Conservation (phyloP, 441 rosid genomes). For the Pelargonium australe region DNA sequence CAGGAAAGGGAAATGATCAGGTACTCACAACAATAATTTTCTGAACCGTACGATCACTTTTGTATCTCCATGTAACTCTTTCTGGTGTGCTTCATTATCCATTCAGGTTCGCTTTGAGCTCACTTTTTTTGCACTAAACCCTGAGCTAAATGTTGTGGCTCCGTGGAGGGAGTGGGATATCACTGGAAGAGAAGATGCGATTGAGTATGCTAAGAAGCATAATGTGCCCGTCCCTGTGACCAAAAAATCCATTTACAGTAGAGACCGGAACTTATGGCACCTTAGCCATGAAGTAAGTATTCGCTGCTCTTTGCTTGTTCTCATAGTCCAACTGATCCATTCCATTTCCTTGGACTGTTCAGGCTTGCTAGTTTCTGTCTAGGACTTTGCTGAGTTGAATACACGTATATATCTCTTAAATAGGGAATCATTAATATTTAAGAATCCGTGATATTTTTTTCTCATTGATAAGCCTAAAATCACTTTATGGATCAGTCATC, state of each 20-base stretch:
- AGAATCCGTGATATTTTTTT: background rate
- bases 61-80: slow-evolving; percentile 10
- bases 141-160: slow-evolving; percentile 83
- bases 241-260: slow-evolving; percentile 88
- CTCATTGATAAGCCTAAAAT: background rate
- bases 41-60: background rate
- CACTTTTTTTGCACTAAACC: slow-evolving; percentile 86
- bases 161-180: slow-evolving; percentile 99
- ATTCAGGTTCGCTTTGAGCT: slow-evolving; percentile 89
- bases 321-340: background rate
- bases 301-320: background rate
- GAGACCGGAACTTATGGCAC: slow-evolving; percentile 94
- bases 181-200: slow-evolving; percentile 85
- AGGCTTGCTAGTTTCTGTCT: background rate
- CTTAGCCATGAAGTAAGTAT: slow-evolving; percentile 76
- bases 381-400: background rate
- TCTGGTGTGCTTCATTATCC: slow-evolving; percentile 13
- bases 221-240: slow-evolving; percentile 88
- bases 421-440: background rate
- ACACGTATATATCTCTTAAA: background rate
- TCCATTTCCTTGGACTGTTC: background rate
- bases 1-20: slow-evolving; percentile 98
- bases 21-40: slow-evolving; percentile 27
- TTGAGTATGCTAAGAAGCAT: slow-evolving; percentile 92
- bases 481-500: background rate